Base-by-base conservation (phyloP, 2,329 filamentous ascomycete species). In the Biscogniauxia mediterranea region DNA sequence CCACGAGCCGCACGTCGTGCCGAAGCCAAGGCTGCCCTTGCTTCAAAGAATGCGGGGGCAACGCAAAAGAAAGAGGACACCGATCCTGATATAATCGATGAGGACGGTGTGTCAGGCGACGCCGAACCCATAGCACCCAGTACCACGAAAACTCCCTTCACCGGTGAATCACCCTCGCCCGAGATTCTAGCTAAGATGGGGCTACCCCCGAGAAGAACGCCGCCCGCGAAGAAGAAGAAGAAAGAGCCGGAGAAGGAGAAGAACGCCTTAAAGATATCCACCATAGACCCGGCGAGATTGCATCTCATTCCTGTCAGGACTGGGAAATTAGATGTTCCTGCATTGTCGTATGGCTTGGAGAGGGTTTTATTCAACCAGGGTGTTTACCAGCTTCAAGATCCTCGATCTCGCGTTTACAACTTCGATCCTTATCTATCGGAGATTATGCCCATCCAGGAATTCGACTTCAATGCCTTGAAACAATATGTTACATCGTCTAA, bases 291-390 rank as follows among this genome's bases (percentile, higher is more conserved):
- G 5, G 56, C 54, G 1, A 13, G 64, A 1, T 65, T 80, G 9
- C 23, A 63, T 1, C 61, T 77, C 23, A 58, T 25, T 4, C 74
- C 79, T 9, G 67, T 81, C 9, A 64, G 73, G 1, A 72, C 72
- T 28, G 58, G 65, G 9, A 70, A 75, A 51, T 69, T 73, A 9
- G 70, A 74, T 3, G 82, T 86, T 11, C 90, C 92, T 1, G 77
- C 77, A 25, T 79, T 97, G 1, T 80, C 85, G 1, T 89, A 95
- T 72, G 89, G 90, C 6, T 81, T 97, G 32, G 92, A 96, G 64
- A 85, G 93, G 60, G 94, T 96, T n/a, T 79, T 99, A 2, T 99
- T 99, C 83, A 99, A 97, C 70, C 89, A 89, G 1, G 93, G 95
- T 21, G 91, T 97, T 46, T 97, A 97, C 74, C 89, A 92, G 56